Evolutionary conservation across 2,329 filamentous ascomycete genomes (phyloP), one percentile per base, ranked within the genome.

Genomic region (Fusarium sp.): DNA sequence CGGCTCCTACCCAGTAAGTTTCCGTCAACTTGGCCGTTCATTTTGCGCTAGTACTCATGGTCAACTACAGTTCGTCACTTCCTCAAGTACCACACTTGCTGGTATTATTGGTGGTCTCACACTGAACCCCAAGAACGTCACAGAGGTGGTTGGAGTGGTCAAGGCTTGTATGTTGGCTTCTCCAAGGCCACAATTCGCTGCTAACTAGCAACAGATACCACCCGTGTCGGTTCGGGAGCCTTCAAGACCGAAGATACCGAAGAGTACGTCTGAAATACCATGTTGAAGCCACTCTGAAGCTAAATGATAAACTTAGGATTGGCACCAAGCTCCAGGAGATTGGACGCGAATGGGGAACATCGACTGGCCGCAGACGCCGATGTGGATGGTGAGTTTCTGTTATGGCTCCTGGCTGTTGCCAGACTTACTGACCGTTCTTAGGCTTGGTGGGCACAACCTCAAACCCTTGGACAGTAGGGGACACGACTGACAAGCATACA

Each of bases 281-380:
- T 5, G 41, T 4, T 64, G 59, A 75, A 76, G 60, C 48, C n/a
- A 69, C 60, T 74, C 11, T 66, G 52, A 61, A 72, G 60, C 77
- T 78, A 64, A 79, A 64, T 69, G 59, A 67, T 22, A 58, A 72
- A 60, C 41, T 65, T 20, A 82, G 80, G 68, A 74, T 80, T 68
- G 86, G 86, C 60, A 83, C 79, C 29, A 86, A 86, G 74, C 83
- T 89, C 31, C 86, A 88, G 76, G 79, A 85, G 64, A 81, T 85
- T 71, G 86, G 85, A 39, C 79, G 83, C 33, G 85, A 87, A 80
- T 84, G 80, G 81, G 83, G 83, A 67, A 79, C 84, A 71, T 87
- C 85, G 50, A 92, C 90, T 45, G 90, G 91, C 62, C 87, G 91
- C 66, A 89, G 86, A 81, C 86, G 91, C 43, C 86, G 91, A 59